These are phyloP conservation scores for Cladosporium oxysporum DNA, from an alignment of 2,329 filamentous ascomycete genomes.

Conservation along the genomic window DNA sequence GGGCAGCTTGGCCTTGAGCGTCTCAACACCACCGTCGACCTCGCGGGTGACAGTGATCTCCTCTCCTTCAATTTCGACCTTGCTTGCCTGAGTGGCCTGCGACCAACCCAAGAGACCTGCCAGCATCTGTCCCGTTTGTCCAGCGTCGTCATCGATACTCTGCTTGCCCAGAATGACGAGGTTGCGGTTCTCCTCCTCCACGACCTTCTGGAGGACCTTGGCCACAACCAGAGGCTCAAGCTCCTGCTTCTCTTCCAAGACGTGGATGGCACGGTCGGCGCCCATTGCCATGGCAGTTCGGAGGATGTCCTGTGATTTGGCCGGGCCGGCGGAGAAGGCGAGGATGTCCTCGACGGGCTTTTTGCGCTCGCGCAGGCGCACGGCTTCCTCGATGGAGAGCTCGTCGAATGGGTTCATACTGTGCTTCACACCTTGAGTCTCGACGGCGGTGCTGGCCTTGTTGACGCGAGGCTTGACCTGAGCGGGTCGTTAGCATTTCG, in stretches of 20 bases:
- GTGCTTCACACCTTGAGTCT: constrained; percentile 92
- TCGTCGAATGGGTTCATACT: constrained; percentile 99
- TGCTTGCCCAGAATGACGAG: constrained; percentile 95
- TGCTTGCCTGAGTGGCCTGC: constrained; percentile 90
- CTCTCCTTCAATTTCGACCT: constrained; percentile 74
- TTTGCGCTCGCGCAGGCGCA: constrained; percentile 86
- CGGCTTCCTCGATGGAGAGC: constrained; percentile 93
- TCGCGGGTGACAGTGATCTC: constrained; percentile 79
- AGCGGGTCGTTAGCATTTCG: constrained; percentile 9
- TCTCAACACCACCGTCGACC: constrained; percentile 94
- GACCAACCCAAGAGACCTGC: constrained; percentile 89
- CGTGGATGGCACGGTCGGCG: constrained; percentile 86
- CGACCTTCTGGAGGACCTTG: constrained; percentile 79
- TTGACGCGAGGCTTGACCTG: constrained; percentile 72
- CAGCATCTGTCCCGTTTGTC: constrained; percentile 97
- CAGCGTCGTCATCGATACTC: constrained; percentile 94
- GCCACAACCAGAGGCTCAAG: constrained; percentile 90
- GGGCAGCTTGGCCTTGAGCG: constrained; percentile 78
- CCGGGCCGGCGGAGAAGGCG: constrained; percentile 80
- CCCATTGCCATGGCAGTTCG: constrained; percentile 99
- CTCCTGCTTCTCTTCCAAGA: constrained; percentile 67
- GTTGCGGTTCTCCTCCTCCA: constrained; percentile 83
- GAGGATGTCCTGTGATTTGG: constrained; percentile 84
- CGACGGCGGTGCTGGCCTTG: constrained; percentile 78
- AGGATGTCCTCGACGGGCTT: constrained; percentile 83